A percentile compares a stretch with the other conserved stretches of the same genome.
These are phyloP conservation scores for Ceratocystis destructans DNA, from an alignment of 2,329 filamentous ascomycete species.

Conservation along the genomic window DNA sequence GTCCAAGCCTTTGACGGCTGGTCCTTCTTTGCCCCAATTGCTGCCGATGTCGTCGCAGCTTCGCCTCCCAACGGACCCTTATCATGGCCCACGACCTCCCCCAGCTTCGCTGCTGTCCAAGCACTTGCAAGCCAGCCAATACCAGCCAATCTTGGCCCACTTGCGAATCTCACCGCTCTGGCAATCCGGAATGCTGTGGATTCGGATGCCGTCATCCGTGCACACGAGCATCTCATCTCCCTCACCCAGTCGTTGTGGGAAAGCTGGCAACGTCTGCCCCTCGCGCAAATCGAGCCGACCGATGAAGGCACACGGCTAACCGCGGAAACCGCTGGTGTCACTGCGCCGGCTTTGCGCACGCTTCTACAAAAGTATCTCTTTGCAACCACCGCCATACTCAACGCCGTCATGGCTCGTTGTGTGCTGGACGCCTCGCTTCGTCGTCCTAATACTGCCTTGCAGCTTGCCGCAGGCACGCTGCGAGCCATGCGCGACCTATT, in stretches of 20 bases:
- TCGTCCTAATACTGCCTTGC: conserved; percentile 37
- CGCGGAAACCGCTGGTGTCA: conserved; percentile 49
- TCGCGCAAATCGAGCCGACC: conserved; percentile 57
- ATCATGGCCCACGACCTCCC: conserved; percentile 48
- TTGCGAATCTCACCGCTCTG: conserved; percentile 52
- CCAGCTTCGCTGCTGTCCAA: conserved; percentile 47
- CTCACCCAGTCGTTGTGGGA: conserved; percentile 54
- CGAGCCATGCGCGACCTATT: conserved; percentile 53
- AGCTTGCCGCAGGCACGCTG: conserved; percentile 39
- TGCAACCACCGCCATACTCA: conserved; percentile 58
- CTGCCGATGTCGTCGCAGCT: conserved; percentile 21
- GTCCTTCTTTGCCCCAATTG: conserved; percentile 56
- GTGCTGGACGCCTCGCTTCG: conserved; percentile 36
- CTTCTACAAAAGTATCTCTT: conserved; percentile 64
- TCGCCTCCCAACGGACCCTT: conserved; percentile 36
- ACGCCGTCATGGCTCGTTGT: conserved; percentile 55
- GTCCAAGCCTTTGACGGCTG: conserved; percentile 62
- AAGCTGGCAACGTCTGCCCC: conserved; percentile 60
- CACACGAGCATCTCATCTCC: conserved; percentile 47
- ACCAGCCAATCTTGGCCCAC: conserved; percentile 51
- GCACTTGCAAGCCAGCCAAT: conserved; percentile 47
- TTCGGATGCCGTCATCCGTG: conserved; percentile 33
- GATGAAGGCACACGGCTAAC: conserved; percentile 52
- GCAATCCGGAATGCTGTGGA: conserved; percentile 43
- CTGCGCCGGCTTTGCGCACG: conserved; percentile 60